Evolutionary conservation across 1,139 yeast species (phyloP), one percentile per base, ranked within the genome.

Genomic region (Saccharomyces hybrid): DNA sequence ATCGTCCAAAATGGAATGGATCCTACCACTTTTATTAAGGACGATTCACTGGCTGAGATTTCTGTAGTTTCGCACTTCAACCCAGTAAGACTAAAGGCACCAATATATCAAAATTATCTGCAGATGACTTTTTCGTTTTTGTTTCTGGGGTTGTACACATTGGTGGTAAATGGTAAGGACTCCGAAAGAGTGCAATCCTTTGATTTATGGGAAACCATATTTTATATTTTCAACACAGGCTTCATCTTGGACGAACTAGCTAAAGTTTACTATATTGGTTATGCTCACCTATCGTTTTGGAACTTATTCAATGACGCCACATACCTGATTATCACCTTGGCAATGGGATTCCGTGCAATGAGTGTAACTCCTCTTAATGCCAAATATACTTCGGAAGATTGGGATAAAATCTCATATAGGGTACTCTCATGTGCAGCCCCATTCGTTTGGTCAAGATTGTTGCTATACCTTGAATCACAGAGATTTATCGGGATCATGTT

Each of bases 401-500:
- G 82, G 64, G 89, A 86, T 66, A 80, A 81, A 57, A 76, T 85
- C 3, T 81, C 95, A 0, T 88, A 83, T 69, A 75, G 95, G 59
- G 69, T 88, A 2, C 73, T 89, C 54, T 84, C 96, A 0, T 78
- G 93, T 65, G 90, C 88, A 13, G 87, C 96, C 2, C 97, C 97
- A 1, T 75, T 89, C 61, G 84, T 89, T 79, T 89, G 96, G 95
- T 80, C 88, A 5, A 77, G 97, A 56, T 73, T 89, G 56, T 73
- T 89, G 54, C 75, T 89, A 49, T 88, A 78, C 70, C 77, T 88
- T 64, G 97, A 89, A 68, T 86, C 93, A 3, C 83, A 85, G 61
- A 79, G 82, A 63, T 88, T 89, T 69, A 89, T 88, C 53, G 97
- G 97, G 47, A 90, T 91, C 3, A 86, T 88, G 89, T 79, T 89